Conservation (phyloP, 2,329 filamentous ascomycete species). For the Fusarium mundagurra region DNA sequence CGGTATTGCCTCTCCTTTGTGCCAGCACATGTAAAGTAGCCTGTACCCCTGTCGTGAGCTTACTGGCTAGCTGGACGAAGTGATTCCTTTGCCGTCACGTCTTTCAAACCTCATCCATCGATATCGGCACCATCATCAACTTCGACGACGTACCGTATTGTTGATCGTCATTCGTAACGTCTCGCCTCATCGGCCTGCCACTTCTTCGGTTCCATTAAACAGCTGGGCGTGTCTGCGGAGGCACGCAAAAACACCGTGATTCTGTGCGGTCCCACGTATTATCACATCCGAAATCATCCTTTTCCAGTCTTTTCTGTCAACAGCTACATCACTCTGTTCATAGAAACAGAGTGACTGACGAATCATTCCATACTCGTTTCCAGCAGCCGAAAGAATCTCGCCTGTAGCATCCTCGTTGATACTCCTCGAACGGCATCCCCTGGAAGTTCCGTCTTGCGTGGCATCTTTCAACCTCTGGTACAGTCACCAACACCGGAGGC, state of each 20-base stretch:
- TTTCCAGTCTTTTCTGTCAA: not conserved
- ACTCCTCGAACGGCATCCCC: not conserved
- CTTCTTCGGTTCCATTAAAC: not conserved
- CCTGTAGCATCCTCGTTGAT: not conserved
- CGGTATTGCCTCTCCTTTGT: not conserved
- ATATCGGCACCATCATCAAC: not conserved
- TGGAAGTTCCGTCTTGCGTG: not conserved
- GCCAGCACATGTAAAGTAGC: not conserved
- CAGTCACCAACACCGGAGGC: not conserved
- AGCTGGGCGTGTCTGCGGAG: not conserved
- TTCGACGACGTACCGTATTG: not conserved
- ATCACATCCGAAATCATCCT: not conserved
- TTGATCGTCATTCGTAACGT: not conserved
- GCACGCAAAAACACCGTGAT: not conserved
- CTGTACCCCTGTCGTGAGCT: conserved; percentile 7
- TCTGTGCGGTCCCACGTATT: not conserved
- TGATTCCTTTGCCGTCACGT: not conserved
- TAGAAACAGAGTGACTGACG: not conserved
- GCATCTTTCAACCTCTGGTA: not conserved
- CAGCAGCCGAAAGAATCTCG: not conserved
- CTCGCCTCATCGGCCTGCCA: not conserved
- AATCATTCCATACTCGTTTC: too few species aligned
- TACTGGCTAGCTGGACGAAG: not conserved
- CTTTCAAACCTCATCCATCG: not conserved
- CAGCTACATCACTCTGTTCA: not conserved